These are phyloP conservation scores for Chlamydomonas eustigma DNA, from an alignment of 139 green algal genomes.

Conservation along the genomic window DNA sequence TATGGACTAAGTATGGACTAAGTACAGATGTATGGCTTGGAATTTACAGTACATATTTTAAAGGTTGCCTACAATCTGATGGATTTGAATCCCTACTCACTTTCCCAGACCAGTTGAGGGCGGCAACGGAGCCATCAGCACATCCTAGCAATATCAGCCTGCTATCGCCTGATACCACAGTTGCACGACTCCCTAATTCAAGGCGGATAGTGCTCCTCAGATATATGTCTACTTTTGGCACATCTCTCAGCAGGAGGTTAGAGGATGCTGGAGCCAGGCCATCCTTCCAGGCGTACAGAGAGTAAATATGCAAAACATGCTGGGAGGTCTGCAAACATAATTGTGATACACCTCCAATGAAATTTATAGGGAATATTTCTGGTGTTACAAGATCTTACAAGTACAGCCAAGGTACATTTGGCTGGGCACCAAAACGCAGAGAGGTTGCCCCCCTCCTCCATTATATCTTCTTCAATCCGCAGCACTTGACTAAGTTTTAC, in stretches of 20 bases:
- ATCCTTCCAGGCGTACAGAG: conserved; percentile 53
- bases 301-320: conserved; percentile 62
- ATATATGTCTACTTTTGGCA: conserved; percentile 52
- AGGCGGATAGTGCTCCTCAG: conserved; percentile 46
- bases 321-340: conserved; percentile 63
- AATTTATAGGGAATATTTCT: too few species aligned
- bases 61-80: too few species aligned
- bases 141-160: conserved; percentile 51
- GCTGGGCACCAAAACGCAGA: conserved; percentile 54
- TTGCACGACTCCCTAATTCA: conserved; percentile 16
- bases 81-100: conserved; percentile 27
- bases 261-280: conserved; percentile 22
- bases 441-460: conserved; percentile 53
- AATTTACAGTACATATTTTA: too few species aligned
- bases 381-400: conserved; percentile 27
- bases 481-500: conserved; percentile 49
- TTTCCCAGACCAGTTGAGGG: conserved; percentile 62
- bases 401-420: conserved; percentile 50
- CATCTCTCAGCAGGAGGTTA: conserved; percentile 13
- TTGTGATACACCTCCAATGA: too few species aligned
- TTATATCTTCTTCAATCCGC: conserved; percentile 28
- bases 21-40: too few species aligned
- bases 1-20: too few species aligned
- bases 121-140: conserved; percentile 50
- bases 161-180: conserved; percentile 40